phyloP scores from a whole-genome alignment of 176 grass and related monocot genomes.

The Alloteropsis semialata region DNA sequence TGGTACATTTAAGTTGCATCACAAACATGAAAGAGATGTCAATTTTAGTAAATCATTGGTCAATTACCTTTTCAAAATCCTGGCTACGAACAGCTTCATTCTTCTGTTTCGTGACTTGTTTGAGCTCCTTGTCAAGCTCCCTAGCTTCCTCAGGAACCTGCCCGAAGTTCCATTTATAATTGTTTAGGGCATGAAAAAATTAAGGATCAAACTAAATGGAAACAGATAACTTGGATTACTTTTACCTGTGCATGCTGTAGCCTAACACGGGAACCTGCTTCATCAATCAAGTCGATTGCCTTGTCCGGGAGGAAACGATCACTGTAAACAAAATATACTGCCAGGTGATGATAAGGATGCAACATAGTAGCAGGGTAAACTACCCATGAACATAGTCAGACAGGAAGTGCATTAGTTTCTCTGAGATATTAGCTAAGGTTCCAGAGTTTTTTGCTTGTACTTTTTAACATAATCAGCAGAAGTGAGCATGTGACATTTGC shows the following conservation, averaged over 20 bases:
- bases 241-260: conserved; percentile 83
- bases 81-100: conserved; percentile 82
- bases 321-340: conserved; percentile 43
- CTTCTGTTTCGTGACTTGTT: conserved; percentile 83
- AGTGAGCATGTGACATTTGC: neutral
- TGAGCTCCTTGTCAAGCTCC: conserved; percentile 84
- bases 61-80: conserved; percentile 86
- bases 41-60: conserved; percentile 14
- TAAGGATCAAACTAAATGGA: conserved; percentile 24
- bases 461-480: neutral
- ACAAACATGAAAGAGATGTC: conserved; percentile 21
- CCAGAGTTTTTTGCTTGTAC: conserved; percentile 1
- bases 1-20: neutral
- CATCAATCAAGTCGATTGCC: conserved; percentile 94
- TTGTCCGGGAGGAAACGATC: conserved; percentile 91
- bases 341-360: neutral
- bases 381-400: neutral
- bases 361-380: conserved; percentile 4
- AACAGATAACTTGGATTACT: conserved; percentile 19
- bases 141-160: conserved; percentile 84
- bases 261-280: conserved; percentile 84
- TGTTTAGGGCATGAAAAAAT: neutral
- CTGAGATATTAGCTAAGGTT: neutral
- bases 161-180: conserved; percentile 1
- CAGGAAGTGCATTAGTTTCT: neutral